phyloP scores from a whole-genome alignment of 2,329 filamentous ascomycete species.

The Karstenula rhodostoma region DNA sequence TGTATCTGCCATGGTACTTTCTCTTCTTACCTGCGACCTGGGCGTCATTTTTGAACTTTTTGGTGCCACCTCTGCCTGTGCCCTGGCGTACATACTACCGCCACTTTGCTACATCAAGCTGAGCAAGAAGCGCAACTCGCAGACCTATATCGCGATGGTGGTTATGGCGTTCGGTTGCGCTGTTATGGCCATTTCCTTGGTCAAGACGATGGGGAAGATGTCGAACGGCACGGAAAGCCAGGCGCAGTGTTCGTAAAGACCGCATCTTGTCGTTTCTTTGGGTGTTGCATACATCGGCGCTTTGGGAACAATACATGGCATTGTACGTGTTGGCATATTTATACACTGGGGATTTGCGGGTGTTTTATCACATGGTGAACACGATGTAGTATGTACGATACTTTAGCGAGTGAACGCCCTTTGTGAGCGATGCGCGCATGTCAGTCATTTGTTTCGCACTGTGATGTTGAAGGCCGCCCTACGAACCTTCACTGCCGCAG shows the following conservation, averaged over 20 bases:
- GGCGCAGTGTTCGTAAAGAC: constrained; percentile 35
- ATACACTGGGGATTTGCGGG: neutral
- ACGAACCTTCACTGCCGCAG: neutral
- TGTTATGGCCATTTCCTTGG: constrained; percentile 74
- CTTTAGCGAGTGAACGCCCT: neutral
- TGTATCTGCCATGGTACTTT: constrained; percentile 77
- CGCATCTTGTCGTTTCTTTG: constrained; percentile 6
- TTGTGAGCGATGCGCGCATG: neutral
- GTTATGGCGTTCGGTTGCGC: constrained; percentile 78
- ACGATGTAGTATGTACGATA: constrained; percentile 1
- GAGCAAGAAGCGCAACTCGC: constrained; percentile 78
- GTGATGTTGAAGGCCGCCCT: neutral
- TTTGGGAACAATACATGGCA: constrained; percentile 18
- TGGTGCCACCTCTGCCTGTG: constrained; percentile 91
- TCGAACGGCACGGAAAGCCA: constrained; percentile 30
- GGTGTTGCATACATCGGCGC: constrained; percentile 28
- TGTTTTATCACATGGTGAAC: constrained; percentile 1
- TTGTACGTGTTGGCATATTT: constrained; percentile 22
- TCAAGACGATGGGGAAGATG: constrained; percentile 43
- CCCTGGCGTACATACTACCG: constrained; percentile 92
- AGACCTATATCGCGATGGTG: constrained; percentile 74
- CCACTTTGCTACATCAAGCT: constrained; percentile 96
- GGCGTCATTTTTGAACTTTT: constrained; percentile 96
- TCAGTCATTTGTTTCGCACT: neutral
- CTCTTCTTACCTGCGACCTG: constrained; percentile 88